Evolutionary conservation across 2,329 filamentous ascomycete genomes (phyloP), one percentile per base, ranked within the genome.

Genomic region (Fusarium sp.): DNA sequence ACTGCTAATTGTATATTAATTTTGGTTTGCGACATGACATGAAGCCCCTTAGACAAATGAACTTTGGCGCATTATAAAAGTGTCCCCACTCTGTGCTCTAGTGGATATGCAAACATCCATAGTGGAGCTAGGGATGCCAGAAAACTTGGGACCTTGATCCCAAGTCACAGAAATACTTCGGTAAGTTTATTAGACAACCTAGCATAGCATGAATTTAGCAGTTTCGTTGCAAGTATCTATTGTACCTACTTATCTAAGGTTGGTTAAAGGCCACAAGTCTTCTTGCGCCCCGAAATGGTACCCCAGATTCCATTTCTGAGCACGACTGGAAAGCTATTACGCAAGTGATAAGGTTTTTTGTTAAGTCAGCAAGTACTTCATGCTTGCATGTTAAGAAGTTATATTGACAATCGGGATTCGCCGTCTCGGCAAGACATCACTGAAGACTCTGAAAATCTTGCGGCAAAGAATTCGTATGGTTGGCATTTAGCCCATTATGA

Each of bases 91-190:
- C 46, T 62, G 37, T 26, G 33, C 48, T 33, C 30, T 17, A 35
- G 70, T 64, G 67, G 62, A 35, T 5, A 30, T 30, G 30, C 30
- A 30, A 30, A 30, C 23, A 23, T 30, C 30, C 6, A 30, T 30
- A 30, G 30, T 30, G 10, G 30, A 30, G 30, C 30, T 30, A 30
- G 30, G 30, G 30, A 30, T 11, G 30, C 10, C 10, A 30, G 44
- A 49, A 60, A 67, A 67, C 68, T 17, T 67, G 67, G 38, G 68
- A 70, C 64, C 70, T 70, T 18, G 15, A 30, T 30, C 30, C 30
- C 4, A 30, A 30, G 30, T 30, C 8, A 30, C 30, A 30, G 10
- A 30, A 9, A 30, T 30, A 30, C 30, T 30, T 30, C 8, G 30
- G 8, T 11, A 11, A 30, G 30, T 30, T 30, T 30, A 10, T 30